phyloP scores from a whole-genome alignment of 495 filamentous ascomycete genomes.

The Talaromyces wortmannii region DNA sequence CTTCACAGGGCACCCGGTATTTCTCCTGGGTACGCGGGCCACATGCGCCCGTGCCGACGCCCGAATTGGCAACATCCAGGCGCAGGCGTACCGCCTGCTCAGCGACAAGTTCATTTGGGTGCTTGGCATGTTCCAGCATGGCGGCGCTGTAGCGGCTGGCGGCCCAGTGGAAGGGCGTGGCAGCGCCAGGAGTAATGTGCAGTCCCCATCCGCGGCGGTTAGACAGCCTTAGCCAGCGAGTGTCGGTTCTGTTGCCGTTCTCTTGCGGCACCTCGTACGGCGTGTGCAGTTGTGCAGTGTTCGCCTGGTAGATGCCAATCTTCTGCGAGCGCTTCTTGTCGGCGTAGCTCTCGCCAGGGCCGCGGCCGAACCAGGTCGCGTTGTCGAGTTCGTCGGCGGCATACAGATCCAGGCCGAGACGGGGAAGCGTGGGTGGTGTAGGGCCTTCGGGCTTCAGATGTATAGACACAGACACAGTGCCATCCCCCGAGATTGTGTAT shows the following conservation, averaged over 20 bases:
- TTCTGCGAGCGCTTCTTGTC: slow-evolving; percentile 54
- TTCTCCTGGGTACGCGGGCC: slow-evolving; percentile 51
- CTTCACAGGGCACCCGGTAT: slow-evolving; percentile 24
- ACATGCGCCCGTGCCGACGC: slow-evolving; percentile 54
- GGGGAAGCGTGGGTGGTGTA: slow-evolving; percentile 47
- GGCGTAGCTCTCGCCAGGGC: slow-evolving; percentile 55
- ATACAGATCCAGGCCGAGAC: slow-evolving; percentile 46
- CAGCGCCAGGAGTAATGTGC: slow-evolving; percentile 13
- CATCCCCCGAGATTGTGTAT: slow-evolving; percentile 39
- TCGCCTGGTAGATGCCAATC: slow-evolving; percentile 38
- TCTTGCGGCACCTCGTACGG: slow-evolving; percentile 61
- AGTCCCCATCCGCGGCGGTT: slow-evolving; percentile 25
- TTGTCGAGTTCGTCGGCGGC: slow-evolving; percentile 27
- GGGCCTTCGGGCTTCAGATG: slow-evolving; percentile 33
- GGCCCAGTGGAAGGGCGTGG: slow-evolving; percentile 35
- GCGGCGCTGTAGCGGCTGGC: slow-evolving; percentile 42
- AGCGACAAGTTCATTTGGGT: slow-evolving; percentile 54
- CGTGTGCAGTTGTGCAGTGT: slow-evolving; percentile 40
- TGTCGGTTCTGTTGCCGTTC: slow-evolving; percentile 53
- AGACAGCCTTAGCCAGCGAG: slow-evolving; percentile 46
- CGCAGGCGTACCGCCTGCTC: slow-evolving; percentile 48
- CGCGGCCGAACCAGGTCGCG: slow-evolving; percentile 53
- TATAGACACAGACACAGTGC: slow-evolving; percentile 27
- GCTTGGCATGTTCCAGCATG: slow-evolving; percentile 48
- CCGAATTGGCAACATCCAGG: slow-evolving; percentile 49